A percentile compares a stretch with the other conserved stretches of the same genome.
These are phyloP conservation scores for Raddia distichophylla DNA, from an alignment of 176 grass and related monocot species.

Conservation along the genomic window DNA sequence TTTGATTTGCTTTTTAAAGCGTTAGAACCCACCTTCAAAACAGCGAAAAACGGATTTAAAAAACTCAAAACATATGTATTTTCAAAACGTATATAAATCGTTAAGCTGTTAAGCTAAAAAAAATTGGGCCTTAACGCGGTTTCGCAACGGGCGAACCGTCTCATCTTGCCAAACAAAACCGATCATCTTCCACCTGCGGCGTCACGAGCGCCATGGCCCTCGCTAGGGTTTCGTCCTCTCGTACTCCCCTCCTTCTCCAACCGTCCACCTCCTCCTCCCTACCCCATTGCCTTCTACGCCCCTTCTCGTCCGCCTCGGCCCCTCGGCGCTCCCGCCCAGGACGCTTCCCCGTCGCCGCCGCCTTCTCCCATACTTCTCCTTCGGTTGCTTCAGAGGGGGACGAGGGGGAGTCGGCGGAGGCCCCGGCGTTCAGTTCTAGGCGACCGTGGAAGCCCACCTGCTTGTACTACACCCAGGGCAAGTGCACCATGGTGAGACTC, in stretches of 20 bases:
- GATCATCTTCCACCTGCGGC: background rate
- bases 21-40: no score
- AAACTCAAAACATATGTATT: no score
- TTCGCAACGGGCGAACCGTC: no score
- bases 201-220: constrained; percentile 40
- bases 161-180: background rate
- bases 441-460: constrained; percentile 81
- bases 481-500: constrained; percentile 69
- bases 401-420: constrained; percentile 35
- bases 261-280: constrained; percentile 2
- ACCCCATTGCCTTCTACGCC: constrained; percentile 39
- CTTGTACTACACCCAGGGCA: constrained; percentile 86
- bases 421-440: constrained; percentile 19
- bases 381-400: background rate
- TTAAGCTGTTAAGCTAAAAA: no score
- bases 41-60: no score
- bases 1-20: no score
- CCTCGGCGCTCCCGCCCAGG: constrained; percentile 14
- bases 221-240: constrained; percentile 46
- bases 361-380: constrained; percentile 24
- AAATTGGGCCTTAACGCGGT: no score
- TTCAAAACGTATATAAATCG: no score
- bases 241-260: background rate
- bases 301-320: constrained; percentile 10
- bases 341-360: constrained; percentile 20